Conservation (phyloP, 1,284 basidiomycete species). For the Ganoderma resinaceum region DNA sequence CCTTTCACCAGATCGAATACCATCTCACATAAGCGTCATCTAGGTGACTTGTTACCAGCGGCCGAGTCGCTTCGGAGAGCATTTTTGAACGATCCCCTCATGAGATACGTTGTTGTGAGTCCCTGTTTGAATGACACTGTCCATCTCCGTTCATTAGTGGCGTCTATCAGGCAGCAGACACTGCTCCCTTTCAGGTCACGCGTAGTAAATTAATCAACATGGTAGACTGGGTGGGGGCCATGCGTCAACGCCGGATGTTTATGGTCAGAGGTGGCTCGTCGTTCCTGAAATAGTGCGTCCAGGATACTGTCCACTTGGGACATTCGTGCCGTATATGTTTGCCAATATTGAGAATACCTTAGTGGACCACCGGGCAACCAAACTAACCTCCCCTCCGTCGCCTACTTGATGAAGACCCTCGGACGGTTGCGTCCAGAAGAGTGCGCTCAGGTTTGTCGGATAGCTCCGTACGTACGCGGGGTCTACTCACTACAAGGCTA, state of each 20-base stretch:
- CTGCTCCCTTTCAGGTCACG: constrained; percentile 11
- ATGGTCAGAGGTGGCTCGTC: constrained; percentile 15
- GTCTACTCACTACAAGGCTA: background rate
- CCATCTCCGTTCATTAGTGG: background rate
- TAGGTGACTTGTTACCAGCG: constrained; percentile 14
- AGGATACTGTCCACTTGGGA: background rate
- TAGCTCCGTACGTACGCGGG: background rate
- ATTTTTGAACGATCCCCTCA: constrained; percentile 18
- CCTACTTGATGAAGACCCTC: background rate
- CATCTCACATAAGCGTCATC: no score
- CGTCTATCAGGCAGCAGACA: constrained; percentile 15
- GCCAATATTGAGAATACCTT: background rate
- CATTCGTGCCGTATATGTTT: no score
- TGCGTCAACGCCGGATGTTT: constrained; percentile 17
- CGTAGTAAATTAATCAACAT: constrained; percentile 6
- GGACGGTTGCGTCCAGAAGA: constrained; percentile 1
- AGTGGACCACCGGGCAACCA: constrained; percentile 4
- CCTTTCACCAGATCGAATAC: background rate
- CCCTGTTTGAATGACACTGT: no score
- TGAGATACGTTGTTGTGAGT: constrained; percentile 20
- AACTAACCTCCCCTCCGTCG: background rate
- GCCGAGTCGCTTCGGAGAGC: constrained; percentile 14
- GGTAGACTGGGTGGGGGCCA: constrained; percentile 13
- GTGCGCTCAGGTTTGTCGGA: constrained; percentile 3
- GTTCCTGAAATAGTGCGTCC: constrained; percentile 22